Evolutionary conservation across 176 grass and related monocot species (phyloP).

Genomic region (Triticum turgidum): DNA sequence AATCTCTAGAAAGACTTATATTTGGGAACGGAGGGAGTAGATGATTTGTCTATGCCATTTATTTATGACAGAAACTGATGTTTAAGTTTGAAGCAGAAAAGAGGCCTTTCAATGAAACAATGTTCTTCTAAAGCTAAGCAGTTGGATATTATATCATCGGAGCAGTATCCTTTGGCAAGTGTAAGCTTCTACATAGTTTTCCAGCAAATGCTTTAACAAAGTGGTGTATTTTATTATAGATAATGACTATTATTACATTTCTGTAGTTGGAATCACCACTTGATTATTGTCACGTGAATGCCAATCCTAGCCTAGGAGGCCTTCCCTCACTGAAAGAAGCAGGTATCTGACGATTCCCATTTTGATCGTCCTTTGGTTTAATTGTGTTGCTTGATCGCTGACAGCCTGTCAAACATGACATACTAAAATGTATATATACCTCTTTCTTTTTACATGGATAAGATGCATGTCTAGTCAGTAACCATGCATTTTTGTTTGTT

Average conservation of each 20-base stretch:
- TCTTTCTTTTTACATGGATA: neutral
- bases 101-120: slow-evolving; percentile 42
- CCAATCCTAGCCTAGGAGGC: slow-evolving; percentile 19
- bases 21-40: no score
- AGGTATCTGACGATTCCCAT: slow-evolving; percentile 33
- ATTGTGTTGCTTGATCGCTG: slow-evolving; percentile 12
- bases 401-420: neutral
- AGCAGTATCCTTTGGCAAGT: slow-evolving; percentile 29
- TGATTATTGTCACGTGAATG: slow-evolving; percentile 26
- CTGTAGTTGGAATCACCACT: slow-evolving; percentile 35
- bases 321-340: slow-evolving; percentile 29
- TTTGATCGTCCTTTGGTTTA: slow-evolving; percentile 14
- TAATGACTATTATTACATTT: slow-evolving; percentile 26
- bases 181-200: slow-evolving; percentile 42
- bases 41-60: neutral
- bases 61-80: slow-evolving; percentile 22
- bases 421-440: slow-evolving; percentile 19
- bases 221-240: slow-evolving; percentile 3
- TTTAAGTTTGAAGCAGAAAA: slow-evolving; percentile 34
- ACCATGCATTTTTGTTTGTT: neutral
- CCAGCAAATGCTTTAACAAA: slow-evolving; percentile 18
- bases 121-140: slow-evolving; percentile 36
- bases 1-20: no score
- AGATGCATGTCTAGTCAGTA: neutral
- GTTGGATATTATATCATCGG: slow-evolving; percentile 22